These are phyloP conservation scores for Crepidotus variabilis DNA, from an alignment of 768 basidiomycete species.

Conservation along the genomic window DNA sequence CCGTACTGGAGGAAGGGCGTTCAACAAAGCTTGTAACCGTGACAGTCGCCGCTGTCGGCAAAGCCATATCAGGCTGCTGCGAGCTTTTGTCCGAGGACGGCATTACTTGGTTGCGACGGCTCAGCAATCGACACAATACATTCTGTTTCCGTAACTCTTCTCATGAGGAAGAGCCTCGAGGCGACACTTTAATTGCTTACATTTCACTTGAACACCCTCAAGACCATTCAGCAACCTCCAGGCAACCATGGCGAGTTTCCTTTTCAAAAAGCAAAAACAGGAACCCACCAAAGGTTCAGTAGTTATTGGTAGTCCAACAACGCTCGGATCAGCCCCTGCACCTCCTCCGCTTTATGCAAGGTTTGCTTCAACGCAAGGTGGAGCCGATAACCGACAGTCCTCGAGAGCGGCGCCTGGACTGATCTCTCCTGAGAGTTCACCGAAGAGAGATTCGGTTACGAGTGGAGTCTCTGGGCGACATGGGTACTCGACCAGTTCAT, in stretches of 20 bases:
- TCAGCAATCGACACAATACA: neutral
- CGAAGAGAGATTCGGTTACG: neutral
- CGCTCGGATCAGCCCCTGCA: neutral
- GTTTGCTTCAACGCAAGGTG: neutral
- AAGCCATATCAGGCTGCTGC: neutral
- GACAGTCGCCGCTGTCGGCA: neutral
- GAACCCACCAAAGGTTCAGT: conserved; percentile 16
- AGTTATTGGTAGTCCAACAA: conserved; percentile 9
- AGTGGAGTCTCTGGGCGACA: conserved; percentile 1
- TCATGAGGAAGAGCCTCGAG: conserved; percentile 17
- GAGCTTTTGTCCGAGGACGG: neutral
- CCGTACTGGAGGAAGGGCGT: neutral
- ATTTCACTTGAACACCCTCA: neutral
- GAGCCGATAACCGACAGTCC: conserved; percentile 1
- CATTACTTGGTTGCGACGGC: neutral
- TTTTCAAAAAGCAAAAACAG: conserved; percentile 47
- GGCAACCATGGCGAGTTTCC: conserved; percentile 48
- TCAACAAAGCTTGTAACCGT: neutral
- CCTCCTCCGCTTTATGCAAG: neutral
- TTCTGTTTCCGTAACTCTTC: conserved; percentile 6
- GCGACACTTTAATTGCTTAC: conserved; percentile 7
- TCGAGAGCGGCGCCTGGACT: conserved; percentile 4
- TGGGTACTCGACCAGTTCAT: conserved; percentile 13
- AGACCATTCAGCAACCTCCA: neutral
- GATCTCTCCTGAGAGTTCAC: conserved; percentile 8